These are phyloP conservation scores for Zangia roseola DNA, from an alignment of 768 basidiomycete species.

Conservation along the genomic window DNA sequence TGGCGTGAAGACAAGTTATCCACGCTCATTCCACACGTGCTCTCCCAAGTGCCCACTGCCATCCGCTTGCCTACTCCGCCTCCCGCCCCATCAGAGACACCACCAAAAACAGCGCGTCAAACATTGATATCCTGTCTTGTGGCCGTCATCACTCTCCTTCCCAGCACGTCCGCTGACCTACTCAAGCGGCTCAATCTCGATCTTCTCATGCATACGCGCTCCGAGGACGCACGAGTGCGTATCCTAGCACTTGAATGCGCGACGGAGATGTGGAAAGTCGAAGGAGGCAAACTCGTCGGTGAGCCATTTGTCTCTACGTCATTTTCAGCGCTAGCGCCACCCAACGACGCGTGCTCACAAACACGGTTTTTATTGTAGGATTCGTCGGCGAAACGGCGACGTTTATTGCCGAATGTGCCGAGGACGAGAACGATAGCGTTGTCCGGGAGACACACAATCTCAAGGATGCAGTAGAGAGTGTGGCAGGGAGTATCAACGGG, in stretches of 20 bases:
- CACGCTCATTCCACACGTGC: constrained; percentile 55
- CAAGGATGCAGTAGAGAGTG: constrained; percentile 68
- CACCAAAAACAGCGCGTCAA: constrained; percentile 5
- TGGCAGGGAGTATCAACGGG: constrained; percentile 57
- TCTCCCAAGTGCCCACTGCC: constrained; percentile 63
- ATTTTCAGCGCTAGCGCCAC: too few relatives aligned
- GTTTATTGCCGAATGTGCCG: constrained; percentile 83
- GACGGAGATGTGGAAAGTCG: constrained; percentile 71
- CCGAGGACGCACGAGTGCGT: constrained; percentile 71
- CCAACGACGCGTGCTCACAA: neutral
- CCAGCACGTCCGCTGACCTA: constrained; percentile 31
- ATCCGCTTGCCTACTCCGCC: constrained; percentile 26
- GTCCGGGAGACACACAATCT: constrained; percentile 66
- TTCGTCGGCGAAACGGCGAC: constrained; percentile 80
- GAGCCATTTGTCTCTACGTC: neutral
- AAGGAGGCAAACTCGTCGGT: constrained; percentile 77
- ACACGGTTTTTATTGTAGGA: constrained; percentile 39
- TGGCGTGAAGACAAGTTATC: constrained; percentile 85
- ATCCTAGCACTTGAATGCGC: constrained; percentile 68
- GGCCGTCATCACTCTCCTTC: constrained; percentile 16
- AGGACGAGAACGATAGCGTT: constrained; percentile 86
- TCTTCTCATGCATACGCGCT: constrained; percentile 86
- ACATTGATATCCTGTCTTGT: constrained; percentile 18
- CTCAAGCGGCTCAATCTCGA: constrained; percentile 82
- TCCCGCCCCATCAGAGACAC: neutral